Percentiles rank a stretch among this genome's conserved stretches.
phyloP scores from a whole-genome alignment of 345 rosid genomes.

The Xanthoceras sorbifolium region DNA sequence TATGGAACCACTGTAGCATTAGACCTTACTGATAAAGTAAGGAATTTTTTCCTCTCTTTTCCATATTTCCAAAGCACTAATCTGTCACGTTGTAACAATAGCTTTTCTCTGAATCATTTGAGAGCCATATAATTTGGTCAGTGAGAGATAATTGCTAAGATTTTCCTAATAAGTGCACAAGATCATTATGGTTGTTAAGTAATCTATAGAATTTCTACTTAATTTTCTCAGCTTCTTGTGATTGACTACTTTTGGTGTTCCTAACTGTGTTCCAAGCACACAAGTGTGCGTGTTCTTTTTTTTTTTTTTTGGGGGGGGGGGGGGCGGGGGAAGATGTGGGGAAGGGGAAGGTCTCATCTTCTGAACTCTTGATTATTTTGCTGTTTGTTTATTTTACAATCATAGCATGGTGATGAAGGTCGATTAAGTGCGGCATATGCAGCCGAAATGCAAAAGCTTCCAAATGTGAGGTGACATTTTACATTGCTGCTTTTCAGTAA shows the following conservation, averaged over 20 bases:
- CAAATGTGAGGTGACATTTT: conserved; percentile 77
- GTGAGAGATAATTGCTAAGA: conserved; percentile 4
- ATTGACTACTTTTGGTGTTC: background rate
- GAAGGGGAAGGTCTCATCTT: too few species aligned
- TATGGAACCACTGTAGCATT: conserved; percentile 76
- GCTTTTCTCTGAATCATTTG: background rate
- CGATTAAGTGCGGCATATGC: conserved; percentile 74
- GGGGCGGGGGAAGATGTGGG: too few species aligned
- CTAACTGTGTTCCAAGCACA: background rate
- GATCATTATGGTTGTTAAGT: background rate
- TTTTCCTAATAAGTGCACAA: background rate
- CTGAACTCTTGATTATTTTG: conserved; percentile 12
- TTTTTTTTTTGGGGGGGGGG: background rate
- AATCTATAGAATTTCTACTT: background rate
- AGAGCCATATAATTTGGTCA: conserved; percentile 8
- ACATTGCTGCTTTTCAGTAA: conserved; percentile 6
- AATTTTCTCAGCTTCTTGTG: background rate
- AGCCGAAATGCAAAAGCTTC: conserved; percentile 75
- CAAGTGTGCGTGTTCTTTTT: background rate
- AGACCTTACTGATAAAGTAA: conserved; percentile 83
- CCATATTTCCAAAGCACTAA: conserved; percentile 15
- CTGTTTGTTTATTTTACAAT: conserved; percentile 11
- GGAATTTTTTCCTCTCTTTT: conserved; percentile 20
- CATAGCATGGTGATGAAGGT: conserved; percentile 94
- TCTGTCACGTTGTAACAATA: background rate